Base-by-base conservation (phyloP, 2,329 filamentous ascomycete species). In the Penicillium sp. region DNA sequence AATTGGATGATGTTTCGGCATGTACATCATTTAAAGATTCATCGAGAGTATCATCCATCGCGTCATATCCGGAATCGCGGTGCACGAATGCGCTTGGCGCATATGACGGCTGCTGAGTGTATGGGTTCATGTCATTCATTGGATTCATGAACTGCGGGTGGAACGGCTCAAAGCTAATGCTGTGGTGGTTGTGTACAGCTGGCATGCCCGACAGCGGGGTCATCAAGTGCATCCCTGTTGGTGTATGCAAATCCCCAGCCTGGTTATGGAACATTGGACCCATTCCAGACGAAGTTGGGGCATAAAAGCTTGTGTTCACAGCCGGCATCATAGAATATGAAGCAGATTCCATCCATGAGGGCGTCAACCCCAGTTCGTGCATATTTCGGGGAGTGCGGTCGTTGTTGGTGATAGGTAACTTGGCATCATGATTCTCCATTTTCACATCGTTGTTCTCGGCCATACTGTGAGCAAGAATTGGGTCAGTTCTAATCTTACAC, bases 351-450 rank as follows among this genome's bases (percentile, higher is more conserved):
- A 97, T 83, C 55, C 96, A 80, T 22, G 92, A 94, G 4, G 92
- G 91, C 2, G 92, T 96, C 69, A 96, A 92, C 63, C 89, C 85
- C 87, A 92, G 94, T 65, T 97, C 92, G 67, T 89, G 86, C 40
- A 88, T 84, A 18, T 87, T 89, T 71, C 89, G 85, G 5, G 91
- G 90, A 4, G 90, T 96, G 20, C 89, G 88, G 69, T 96, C 91
- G 68, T 89, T 85, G 74, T 49, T 57, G 24, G 39, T 50, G 16
- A 43, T 14, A 5, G 60, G 42, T 6, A 94, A 89, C 72, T 90
- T 90, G 61, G 84, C 74, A 55, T 80, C 77, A 37, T 81, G 75
- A 42, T 75, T 72, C 47, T 79, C 77, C 59, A 74, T 74, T 63
- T 74, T 77, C 44, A 75, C 71, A 20, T 64, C 62, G 78, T 82